Percentiles rank a stretch among this genome's conserved stretches.
Conservation (phyloP, 1,284 basidiomycete species). For the Bondarzewia mesenterica region DNA sequence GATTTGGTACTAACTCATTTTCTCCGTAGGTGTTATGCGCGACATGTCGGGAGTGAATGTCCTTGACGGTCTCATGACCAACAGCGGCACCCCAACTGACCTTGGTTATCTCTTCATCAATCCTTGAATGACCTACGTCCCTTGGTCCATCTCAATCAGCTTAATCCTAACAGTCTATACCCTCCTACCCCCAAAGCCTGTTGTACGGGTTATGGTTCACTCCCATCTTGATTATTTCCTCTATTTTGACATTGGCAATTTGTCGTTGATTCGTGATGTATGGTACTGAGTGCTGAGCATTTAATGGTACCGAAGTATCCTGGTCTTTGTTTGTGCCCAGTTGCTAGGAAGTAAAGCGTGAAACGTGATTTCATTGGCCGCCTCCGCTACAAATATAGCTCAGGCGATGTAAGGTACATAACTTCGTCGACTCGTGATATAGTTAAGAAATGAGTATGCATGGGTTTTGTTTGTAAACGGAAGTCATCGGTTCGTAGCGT, state of each 20-base stretch:
- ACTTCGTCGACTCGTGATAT: too few species aligned
- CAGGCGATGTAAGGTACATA: too few species aligned
- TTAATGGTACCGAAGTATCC: background rate
- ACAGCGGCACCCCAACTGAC: conserved; percentile 33
- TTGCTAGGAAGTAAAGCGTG: too few species aligned
- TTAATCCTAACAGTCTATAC: conserved; percentile 4
- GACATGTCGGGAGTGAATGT: conserved; percentile 63
- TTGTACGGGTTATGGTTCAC: conserved; percentile 3
- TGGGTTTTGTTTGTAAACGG: too few species aligned
- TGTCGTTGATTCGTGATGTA: conserved; percentile 3
- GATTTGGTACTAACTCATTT: conserved; percentile 4
- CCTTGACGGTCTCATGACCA: conserved; percentile 40
- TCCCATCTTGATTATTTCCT: conserved; percentile 7
- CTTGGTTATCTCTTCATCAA: conserved; percentile 35
- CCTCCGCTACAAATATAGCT: too few species aligned
- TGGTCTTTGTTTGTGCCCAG: background rate
- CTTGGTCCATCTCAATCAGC: background rate
- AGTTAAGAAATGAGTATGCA: too few species aligned
- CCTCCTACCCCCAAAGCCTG: conserved; percentile 6
- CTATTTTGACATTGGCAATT: conserved; percentile 1
- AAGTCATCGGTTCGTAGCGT: too few species aligned
- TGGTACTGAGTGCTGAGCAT: conserved; percentile 9
- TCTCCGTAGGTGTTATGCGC: conserved; percentile 44
- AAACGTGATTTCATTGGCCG: too few species aligned
- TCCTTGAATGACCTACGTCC: conserved; percentile 16